Evolutionary conservation across 2,329 filamentous ascomycete genomes (phyloP), one percentile per base, ranked within the genome.

Genomic region (Penicillium sp.): DNA sequence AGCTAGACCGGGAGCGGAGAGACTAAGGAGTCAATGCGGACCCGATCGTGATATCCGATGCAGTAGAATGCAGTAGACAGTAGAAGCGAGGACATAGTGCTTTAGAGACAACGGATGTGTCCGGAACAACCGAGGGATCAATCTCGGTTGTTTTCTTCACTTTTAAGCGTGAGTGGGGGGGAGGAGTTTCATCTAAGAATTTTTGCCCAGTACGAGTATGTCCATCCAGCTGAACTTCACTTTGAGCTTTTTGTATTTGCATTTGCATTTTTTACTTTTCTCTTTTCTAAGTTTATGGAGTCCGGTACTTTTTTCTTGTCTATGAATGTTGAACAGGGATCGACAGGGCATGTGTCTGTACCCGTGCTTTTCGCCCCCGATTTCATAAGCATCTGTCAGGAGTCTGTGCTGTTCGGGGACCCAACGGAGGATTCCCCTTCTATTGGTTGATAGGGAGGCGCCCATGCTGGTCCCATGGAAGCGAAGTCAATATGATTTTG

Each of bases 341-440:
- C 57, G 59, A 53, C 59, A 57, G 59, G 59, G 57, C 54, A 51
- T 58, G 42, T 37, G 22, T 43, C 53, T 22, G 42, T 52, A 50
- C 19, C 31, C 39, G 31, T 44, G 11, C 35, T 33, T n/a, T n/a
- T 9, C 19, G 14, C 37, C 19, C 22, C 24, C 31, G 29, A 29
- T 35, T 48, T 24, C 42, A 31, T 56, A 44, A 55, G 52, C 51
- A 61, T 50, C 55, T 55, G 47, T 49, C 59, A 56, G 46, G 4
- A 27, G 56, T 54, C 60, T 47, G 54, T 59, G 58, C 56, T 44
- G 47, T 13, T 13, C 24, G n/a, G 6, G 9, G 14, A 33, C n/a
- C n/a, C 8, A 48, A 22, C 9, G 19, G 22, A n/a, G 5, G 2
- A 42, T 22, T 22, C 11, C 10, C 39, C 10, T 50, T 2, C 54